Evolutionary conservation across 2,329 filamentous ascomycete genomes (phyloP).

Genomic region (Sporothrix phasma): DNA sequence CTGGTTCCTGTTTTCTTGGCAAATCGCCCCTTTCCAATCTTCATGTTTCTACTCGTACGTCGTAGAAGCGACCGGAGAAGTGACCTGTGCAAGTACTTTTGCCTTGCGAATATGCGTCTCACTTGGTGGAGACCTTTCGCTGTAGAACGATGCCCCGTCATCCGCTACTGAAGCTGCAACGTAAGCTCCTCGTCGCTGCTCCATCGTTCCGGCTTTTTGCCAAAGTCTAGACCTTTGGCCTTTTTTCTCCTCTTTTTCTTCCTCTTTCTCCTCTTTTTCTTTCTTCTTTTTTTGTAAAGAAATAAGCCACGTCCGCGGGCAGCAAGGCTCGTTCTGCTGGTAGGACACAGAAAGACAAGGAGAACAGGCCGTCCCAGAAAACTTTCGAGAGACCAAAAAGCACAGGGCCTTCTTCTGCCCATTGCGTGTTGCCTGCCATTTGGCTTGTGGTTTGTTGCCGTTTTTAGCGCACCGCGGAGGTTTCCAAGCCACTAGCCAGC

Average conservation of each 20-base stretch:
- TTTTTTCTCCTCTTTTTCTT: neutral
- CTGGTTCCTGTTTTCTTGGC: neutral
- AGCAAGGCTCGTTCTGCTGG: neutral
- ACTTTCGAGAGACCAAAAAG: neutral
- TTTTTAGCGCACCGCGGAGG: slow-evolving; percentile 9
- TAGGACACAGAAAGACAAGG: neutral
- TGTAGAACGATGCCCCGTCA: neutral
- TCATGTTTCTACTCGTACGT: no score
- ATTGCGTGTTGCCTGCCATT: slow-evolving; percentile 4
- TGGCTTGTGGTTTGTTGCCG: slow-evolving; percentile 5
- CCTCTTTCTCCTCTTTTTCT: no score
- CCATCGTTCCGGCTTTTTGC: neutral
- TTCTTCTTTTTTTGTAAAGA: no score
- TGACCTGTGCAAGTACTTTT: neutral
- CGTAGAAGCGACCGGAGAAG: no score
- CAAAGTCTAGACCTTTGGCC: neutral
- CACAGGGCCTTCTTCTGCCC: neutral
- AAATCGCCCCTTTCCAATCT: slow-evolving; percentile 2
- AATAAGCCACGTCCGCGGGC: no score
- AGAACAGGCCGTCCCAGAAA: neutral
- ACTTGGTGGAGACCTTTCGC: neutral
- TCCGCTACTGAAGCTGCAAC: neutral
- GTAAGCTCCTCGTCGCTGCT: neutral
- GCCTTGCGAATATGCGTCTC: neutral
- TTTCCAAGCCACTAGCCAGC: neutral